phyloP scores from a whole-genome alignment of 2,329 filamentous ascomycete species.

The Paracamarosporium sp. region DNA sequence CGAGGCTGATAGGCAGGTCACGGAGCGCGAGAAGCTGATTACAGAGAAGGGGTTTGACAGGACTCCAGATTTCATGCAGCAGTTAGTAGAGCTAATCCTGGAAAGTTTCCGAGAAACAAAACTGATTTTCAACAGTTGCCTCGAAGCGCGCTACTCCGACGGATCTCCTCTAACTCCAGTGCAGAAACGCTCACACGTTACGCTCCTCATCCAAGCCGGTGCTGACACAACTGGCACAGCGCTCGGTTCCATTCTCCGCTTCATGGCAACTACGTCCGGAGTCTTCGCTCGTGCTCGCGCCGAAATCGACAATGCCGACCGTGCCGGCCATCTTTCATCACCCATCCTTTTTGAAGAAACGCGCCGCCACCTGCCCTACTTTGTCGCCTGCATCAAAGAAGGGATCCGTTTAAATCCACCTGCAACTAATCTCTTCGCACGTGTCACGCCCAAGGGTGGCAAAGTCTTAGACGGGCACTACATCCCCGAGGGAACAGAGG shows the following conservation, averaged over 20 bases:
- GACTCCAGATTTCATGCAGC: conserved; percentile 44
- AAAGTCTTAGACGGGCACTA: conserved; percentile 49
- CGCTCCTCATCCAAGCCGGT: conserved; percentile 48
- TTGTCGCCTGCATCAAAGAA: conserved; percentile 59
- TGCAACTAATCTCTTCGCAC: conserved; percentile 59
- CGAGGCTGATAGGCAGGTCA: conserved; percentile 43
- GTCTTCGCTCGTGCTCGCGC: conserved; percentile 23
- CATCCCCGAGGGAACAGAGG: conserved; percentile 52
- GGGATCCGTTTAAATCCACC: conserved; percentile 59
- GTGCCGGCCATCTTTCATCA: conserved; percentile 23
- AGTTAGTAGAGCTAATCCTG: conserved; percentile 19
- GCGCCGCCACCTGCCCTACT: conserved; percentile 52
- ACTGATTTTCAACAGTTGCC: conserved; percentile 23
- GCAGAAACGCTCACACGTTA: conserved; percentile 47
- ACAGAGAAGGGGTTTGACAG: conserved; percentile 24
- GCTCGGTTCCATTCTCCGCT: conserved; percentile 40
- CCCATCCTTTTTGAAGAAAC: conserved; percentile 40
- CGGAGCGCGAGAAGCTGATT: conserved; percentile 33
- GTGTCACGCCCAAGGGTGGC: conserved; percentile 41
- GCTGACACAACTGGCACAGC: conserved; percentile 46
- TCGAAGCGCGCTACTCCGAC: conserved; percentile 40
- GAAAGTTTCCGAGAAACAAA: too few relatives aligned
- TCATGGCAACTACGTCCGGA: conserved; percentile 24
- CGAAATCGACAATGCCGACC: conserved; percentile 32
- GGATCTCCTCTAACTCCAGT: conserved; percentile 34